phyloP scores from a whole-genome alignment of 148 eudicot genomes.

The Hydrangea macrophylla region DNA sequence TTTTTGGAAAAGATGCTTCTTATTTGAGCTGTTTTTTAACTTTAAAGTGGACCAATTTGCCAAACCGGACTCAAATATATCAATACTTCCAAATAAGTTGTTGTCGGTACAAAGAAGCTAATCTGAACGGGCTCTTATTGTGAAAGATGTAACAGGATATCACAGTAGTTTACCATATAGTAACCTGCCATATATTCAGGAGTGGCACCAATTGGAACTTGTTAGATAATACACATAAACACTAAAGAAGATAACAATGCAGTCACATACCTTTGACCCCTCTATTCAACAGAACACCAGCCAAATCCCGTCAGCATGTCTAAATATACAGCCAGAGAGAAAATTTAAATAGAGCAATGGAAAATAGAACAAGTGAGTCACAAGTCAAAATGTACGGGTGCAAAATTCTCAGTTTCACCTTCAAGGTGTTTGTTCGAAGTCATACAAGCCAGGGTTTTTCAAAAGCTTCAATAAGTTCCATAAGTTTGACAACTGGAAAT shows the following conservation, averaged over 20 bases:
- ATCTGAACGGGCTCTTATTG: too few species aligned
- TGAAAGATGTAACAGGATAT: not conserved
- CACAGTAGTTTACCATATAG: constrained; percentile 63
- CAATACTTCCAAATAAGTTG: too few species aligned
- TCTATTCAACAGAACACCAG: constrained; percentile 86
- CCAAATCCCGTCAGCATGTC: constrained; percentile 93
- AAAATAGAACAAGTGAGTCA: not conserved
- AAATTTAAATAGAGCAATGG: not conserved
- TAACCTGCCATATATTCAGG: constrained; percentile 98
- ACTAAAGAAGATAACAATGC: not conserved
- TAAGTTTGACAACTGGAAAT: constrained; percentile 77
- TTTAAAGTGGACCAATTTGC: too few species aligned
- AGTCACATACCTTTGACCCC: constrained; percentile 75
- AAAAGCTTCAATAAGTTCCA: constrained; percentile 92
- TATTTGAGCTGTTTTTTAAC: too few species aligned
- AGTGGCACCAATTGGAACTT: constrained; percentile 97
- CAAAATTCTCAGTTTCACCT: constrained; percentile 40
- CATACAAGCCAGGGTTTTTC: constrained; percentile 87
- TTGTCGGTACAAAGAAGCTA: too few species aligned
- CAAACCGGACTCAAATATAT: too few species aligned
- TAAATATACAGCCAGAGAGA: constrained; percentile 16
- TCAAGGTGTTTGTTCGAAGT: constrained; percentile 81
- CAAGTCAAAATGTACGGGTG: constrained; percentile 2
- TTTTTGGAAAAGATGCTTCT: too few species aligned
- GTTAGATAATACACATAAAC: constrained; percentile 32